phyloP scores from a whole-genome alignment of 257 asterid species.

The Fraxinus cuspidata region DNA sequence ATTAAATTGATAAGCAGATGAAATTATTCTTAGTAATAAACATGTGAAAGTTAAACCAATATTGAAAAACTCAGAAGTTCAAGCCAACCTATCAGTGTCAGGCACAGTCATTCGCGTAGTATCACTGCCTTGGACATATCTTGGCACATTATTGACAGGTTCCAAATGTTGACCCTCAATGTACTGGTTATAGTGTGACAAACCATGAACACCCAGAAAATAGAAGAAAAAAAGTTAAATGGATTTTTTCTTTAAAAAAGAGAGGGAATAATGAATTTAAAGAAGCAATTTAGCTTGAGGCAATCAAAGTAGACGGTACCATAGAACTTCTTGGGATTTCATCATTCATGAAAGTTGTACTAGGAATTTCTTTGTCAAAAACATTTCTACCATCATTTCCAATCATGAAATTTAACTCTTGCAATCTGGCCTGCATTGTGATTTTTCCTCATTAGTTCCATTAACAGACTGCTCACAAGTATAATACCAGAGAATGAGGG shows the following conservation, averaged over 20 bases:
- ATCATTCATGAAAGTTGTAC: slow-evolving; percentile 41
- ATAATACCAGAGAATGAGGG: slow-evolving; percentile 19
- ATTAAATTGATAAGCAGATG: slow-evolving; percentile 8
- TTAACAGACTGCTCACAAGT: slow-evolving; percentile 19
- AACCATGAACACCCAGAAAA: slow-evolving; percentile 55
- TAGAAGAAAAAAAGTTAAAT: slow-evolving; percentile 21
- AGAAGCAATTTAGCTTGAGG: slow-evolving; percentile 18
- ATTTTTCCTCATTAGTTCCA: slow-evolving; percentile 27
- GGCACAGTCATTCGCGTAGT: slow-evolving; percentile 39
- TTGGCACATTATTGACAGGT: slow-evolving; percentile 40
- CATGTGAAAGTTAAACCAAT: slow-evolving; percentile 7
- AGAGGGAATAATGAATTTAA: slow-evolving; percentile 8
- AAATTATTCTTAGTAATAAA: not conserved
- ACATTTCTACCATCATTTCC: slow-evolving; percentile 57
- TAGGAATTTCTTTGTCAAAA: slow-evolving; percentile 49
- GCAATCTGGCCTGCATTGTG: slow-evolving; percentile 71
- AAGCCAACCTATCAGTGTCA: slow-evolving; percentile 56
- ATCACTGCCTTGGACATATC: slow-evolving; percentile 53
- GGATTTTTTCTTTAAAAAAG: slow-evolving; percentile 16
- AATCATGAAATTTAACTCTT: slow-evolving; percentile 61
- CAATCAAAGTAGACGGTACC: slow-evolving; percentile 44
- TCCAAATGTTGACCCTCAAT: slow-evolving; percentile 49
- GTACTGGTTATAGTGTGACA: slow-evolving; percentile 45
- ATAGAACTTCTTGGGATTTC: slow-evolving; percentile 59
- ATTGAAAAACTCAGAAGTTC: slow-evolving; percentile 21